Conservation (phyloP, 2,329 filamentous ascomycete genomes). For the Graphium sp. region DNA sequence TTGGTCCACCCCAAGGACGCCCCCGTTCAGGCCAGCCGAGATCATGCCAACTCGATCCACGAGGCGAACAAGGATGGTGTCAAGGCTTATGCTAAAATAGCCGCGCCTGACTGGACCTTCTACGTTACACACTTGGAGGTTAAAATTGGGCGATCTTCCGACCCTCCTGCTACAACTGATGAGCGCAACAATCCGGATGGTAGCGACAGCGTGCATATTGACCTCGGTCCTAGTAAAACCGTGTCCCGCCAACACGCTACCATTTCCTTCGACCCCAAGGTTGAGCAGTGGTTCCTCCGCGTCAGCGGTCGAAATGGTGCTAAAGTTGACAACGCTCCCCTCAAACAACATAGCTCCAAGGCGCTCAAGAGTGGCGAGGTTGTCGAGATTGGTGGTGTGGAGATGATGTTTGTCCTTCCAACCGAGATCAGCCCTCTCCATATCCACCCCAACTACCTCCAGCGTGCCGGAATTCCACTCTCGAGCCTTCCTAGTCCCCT, state of each 20-base stretch:
- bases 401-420: slow-evolving; percentile 98
- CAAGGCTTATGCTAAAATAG: slow-evolving; percentile 67
- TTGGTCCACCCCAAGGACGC: slow-evolving; percentile 22
- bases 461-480: slow-evolving; percentile 41
- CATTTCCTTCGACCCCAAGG: slow-evolving; percentile 53
- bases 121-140: slow-evolving; percentile 62
- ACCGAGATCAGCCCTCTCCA: slow-evolving; percentile 48
- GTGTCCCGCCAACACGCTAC: slow-evolving; percentile 63
- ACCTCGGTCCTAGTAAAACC: slow-evolving; percentile 71
- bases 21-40: slow-evolving; percentile 39
- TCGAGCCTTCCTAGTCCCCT: slow-evolving; percentile 3
- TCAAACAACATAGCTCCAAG: slow-evolving; percentile 50
- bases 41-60: slow-evolving; percentile 48
- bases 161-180: slow-evolving; percentile 17
- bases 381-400: slow-evolving; percentile 77
- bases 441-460: slow-evolving; percentile 52
- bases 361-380: slow-evolving; percentile 73
- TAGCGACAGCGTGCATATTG: slow-evolving; percentile 56
- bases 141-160: slow-evolving; percentile 49
- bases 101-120: slow-evolving; percentile 70
- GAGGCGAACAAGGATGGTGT: slow-evolving; percentile 44
- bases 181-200: slow-evolving; percentile 16
- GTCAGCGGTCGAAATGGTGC: slow-evolving; percentile 88
- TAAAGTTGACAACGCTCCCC: slow-evolving; percentile 57
- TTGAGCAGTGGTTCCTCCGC: slow-evolving; percentile 63